Base-by-base conservation (phyloP, 306 rosid species). In the Bauhinia variegata region DNA sequence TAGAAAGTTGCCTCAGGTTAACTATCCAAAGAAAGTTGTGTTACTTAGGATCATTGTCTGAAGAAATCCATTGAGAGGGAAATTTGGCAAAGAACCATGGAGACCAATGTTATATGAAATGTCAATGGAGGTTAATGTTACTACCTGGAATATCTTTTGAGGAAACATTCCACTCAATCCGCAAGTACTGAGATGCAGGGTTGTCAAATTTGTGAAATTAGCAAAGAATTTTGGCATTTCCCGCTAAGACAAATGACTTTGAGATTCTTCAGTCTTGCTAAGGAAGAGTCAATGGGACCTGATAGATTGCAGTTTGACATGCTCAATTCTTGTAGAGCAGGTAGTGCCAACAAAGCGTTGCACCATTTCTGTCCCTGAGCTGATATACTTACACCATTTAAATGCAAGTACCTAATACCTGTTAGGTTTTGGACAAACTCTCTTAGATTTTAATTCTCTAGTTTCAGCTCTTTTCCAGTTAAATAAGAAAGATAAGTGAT, bases 381-480 rank as follows among this genome's bases (percentile, higher is more conserved):
- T 28, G 85, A 82, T 64, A 77, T 63, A 0, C 5, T 9, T 0
- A 72, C 65, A 60, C 82, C 77, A 75, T 86, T 84, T 0, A 86
- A 67, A 75, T 38, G 10, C 2, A 83, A 52, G 31, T 68, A 67
- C 2, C 0, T 2, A 14, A 86, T 72, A 16, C 53, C 11, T 0
- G 54, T 9, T 17, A 85, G 53, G 28, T 68, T 66, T 6, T 36
- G 54, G 13, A 74, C 16, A 11, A 74, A 15, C 39, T 30, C 11
- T 30, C 7, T 4, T 1, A 76, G 28, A 55, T 30, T 13, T 34
- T 56, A 71, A 2, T 12, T 68, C 60, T 75, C 61, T 13, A 68
- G 60, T 44, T 54, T 44, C 23, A 54, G 10, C 7, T 4, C 1
- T 2, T 10, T 1, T 0, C 4, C 32, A 1, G 16, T 3, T 8